Evolutionary conservation across 148 eudicot genomes (phyloP).

Genomic region (Cornus controversa): DNA sequence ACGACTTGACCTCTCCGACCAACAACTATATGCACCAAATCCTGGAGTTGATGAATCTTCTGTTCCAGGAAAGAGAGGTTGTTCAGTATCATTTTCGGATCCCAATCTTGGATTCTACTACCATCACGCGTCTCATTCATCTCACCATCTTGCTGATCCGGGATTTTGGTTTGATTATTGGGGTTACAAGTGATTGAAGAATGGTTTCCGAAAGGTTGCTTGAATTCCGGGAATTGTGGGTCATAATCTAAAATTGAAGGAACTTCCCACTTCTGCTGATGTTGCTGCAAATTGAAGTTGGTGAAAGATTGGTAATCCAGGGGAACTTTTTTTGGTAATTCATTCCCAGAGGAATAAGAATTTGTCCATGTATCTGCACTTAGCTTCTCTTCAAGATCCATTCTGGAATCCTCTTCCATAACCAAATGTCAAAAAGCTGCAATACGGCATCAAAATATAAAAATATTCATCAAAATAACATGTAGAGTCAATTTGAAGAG

Average conservation of each 20-base stretch:
- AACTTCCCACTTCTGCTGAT: conserved; percentile 51
- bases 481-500: conserved; percentile 12
- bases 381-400: conserved; percentile 54
- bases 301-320: conserved; percentile 38
- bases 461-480: neutral
- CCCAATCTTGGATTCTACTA: conserved; percentile 54
- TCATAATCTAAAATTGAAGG: conserved; percentile 48
- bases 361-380: conserved; percentile 45
- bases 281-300: conserved; percentile 38
- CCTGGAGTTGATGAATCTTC: conserved; percentile 91
- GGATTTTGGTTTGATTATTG: conserved; percentile 29
- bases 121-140: conserved; percentile 34
- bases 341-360: conserved; percentile 34
- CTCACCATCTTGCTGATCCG: conserved; percentile 37
- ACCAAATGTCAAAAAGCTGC: neutral
- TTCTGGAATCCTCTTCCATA: conserved; percentile 19
- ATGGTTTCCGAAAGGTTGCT: conserved; percentile 36
- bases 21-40: conserved; percentile 60
- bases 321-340: conserved; percentile 30
- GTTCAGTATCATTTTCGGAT: conserved; percentile 65
- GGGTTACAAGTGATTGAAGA: conserved; percentile 23
- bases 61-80: conserved; percentile 83
- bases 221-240: conserved; percentile 43
- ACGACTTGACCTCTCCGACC: conserved; percentile 42
- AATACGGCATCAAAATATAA: neutral